Conservation (phyloP, 345 rosid genomes). For the Gossypium raimondii region DNA sequence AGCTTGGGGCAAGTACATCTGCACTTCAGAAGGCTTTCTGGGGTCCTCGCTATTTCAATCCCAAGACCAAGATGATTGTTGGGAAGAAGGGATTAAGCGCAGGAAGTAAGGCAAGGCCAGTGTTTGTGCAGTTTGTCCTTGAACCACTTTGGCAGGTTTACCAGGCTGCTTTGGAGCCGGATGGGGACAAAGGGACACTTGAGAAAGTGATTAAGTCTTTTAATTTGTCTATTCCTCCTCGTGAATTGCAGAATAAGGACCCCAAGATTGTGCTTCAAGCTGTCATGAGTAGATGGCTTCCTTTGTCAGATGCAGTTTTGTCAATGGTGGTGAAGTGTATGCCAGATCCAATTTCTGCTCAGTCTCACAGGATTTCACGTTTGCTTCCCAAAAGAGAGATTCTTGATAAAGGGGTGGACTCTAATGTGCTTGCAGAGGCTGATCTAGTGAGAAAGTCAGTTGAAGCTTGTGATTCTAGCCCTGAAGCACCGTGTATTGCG, state of each 20-base stretch:
- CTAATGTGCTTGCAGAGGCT: slow-evolving; percentile 56
- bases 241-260: slow-evolving; percentile 89
- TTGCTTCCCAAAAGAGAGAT: slow-evolving; percentile 72
- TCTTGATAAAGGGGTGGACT: slow-evolving; percentile 35
- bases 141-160: slow-evolving; percentile 93
- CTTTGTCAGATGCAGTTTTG: slow-evolving; percentile 75
- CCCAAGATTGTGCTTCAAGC: slow-evolving; percentile 74
- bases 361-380: slow-evolving; percentile 57
- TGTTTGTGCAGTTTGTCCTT: slow-evolving; percentile 96
- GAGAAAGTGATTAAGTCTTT: slow-evolving; percentile 69
- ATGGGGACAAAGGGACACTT: slow-evolving; percentile 53
- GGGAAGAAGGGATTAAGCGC: slow-evolving; percentile 64
- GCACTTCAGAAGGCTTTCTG: slow-evolving; percentile 70
- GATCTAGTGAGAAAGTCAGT: slow-evolving; percentile 68
- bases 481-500: slow-evolving; percentile 65
- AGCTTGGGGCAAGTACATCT: slow-evolving; percentile 66
- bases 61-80: slow-evolving; percentile 78
- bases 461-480: slow-evolving; percentile 64
- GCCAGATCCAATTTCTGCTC: slow-evolving; percentile 82
- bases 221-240: slow-evolving; percentile 62
- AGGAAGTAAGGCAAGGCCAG: slow-evolving; percentile 66
- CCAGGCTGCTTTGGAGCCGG: slow-evolving; percentile 64
- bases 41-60: slow-evolving; percentile 81
- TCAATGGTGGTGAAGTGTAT: slow-evolving; percentile 84
- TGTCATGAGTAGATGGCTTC: slow-evolving; percentile 92